Conservation (phyloP, 257 asterid genomes). For the Nicotiana sylvestris region DNA sequence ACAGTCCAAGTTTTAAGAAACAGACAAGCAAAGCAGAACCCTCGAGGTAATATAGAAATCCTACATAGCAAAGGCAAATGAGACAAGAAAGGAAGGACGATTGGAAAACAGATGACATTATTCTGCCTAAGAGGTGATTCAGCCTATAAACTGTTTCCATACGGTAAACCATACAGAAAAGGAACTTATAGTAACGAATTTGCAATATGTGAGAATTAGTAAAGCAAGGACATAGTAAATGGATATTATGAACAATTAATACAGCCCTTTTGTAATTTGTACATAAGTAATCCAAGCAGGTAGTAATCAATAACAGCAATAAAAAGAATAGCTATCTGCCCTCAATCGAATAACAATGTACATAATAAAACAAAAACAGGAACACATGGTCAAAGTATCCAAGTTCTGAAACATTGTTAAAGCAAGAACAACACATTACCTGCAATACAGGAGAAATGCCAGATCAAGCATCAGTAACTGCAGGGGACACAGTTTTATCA, state of each 20-base stretch:
- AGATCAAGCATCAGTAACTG: conserved; percentile 3
- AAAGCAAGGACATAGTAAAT: conserved; percentile 2
- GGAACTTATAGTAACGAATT: not conserved
- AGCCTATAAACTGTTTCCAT: not conserved
- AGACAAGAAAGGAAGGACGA: not conserved
- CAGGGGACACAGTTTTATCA: not conserved
- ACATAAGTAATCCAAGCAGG: not conserved
- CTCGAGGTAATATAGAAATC: not conserved
- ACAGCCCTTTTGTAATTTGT: not conserved
- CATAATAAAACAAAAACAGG: not conserved
- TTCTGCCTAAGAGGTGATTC: not conserved
- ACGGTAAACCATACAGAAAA: not conserved
- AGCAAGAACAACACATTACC: conserved; percentile 2
- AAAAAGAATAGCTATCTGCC: not conserved
- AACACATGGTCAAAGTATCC: not conserved
- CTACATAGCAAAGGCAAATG: not conserved
- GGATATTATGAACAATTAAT: not conserved
- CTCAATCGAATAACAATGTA: not conserved
- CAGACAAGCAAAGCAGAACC: not conserved
- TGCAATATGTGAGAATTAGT: not conserved
- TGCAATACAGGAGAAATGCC: not conserved
- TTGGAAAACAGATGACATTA: not conserved
- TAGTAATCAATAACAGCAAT: not conserved
- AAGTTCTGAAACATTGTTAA: not conserved
- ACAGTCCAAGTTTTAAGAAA: not conserved